These are phyloP conservation scores for Aspergillus avenaceus DNA, from an alignment of 495 filamentous ascomycete genomes.

Conservation along the genomic window DNA sequence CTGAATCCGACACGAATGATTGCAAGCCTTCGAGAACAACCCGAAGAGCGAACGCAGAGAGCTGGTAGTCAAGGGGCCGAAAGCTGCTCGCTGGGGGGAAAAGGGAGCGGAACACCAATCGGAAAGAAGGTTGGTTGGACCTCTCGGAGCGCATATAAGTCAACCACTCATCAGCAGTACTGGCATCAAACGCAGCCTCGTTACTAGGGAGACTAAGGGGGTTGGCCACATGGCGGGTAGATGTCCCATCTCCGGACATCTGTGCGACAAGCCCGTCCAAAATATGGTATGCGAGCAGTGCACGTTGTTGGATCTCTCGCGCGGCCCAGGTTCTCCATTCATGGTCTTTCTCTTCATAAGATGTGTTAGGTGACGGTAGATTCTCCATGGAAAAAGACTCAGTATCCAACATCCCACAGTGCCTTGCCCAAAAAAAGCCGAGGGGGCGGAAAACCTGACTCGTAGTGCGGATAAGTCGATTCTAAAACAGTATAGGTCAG, in stretches of 20 bases:
- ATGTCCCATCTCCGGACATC: conserved; percentile 42
- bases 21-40: conserved; percentile 45
- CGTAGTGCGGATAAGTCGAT: conserved; percentile 40
- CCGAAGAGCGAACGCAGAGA: conserved; percentile 41
- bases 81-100: conserved; percentile 34
- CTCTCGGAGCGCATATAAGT: conserved; percentile 30
- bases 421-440: conserved; percentile 47
- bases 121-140: conserved; percentile 33
- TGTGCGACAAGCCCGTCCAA: conserved; percentile 45
- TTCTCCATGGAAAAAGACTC: conserved; percentile 33
- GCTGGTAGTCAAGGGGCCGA: conserved; percentile 30
- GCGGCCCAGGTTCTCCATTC: conserved; percentile 44
- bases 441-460: conserved; percentile 46
- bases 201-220: conserved; percentile 36
- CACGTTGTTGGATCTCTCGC: conserved; percentile 44
- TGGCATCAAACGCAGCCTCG: conserved; percentile 41
- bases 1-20: conserved; percentile 39
- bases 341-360: conserved; percentile 33
- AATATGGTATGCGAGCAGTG: conserved; percentile 44
- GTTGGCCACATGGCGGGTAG: conserved; percentile 42
- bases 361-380: conserved; percentile 29
- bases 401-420: conserved; percentile 43
- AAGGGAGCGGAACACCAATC: conserved; percentile 36
- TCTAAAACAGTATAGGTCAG: conserved; percentile 15
- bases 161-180: conserved; percentile 41